A percentile compares a stretch with the other conserved stretches of the same genome.
Conservation (phyloP, 2,329 filamentous ascomycete species). For the Coniochaeta prunicola region DNA sequence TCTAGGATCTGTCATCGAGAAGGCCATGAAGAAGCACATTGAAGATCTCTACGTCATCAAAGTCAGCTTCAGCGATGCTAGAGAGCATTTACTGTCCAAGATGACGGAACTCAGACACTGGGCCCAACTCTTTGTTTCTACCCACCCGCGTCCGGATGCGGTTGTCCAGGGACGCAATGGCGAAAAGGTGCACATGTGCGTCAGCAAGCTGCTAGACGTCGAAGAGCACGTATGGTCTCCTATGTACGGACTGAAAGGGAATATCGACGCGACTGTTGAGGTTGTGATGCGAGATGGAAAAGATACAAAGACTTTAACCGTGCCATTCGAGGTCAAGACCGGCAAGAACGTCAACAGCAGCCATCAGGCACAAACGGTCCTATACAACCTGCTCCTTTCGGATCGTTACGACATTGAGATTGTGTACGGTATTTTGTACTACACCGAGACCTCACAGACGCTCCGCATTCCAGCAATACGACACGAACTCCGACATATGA, state of each 20-base stretch:
- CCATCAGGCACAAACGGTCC: constrained; percentile 86
- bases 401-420: constrained; percentile 94
- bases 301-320: constrained; percentile 63
- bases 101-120: constrained; percentile 75
- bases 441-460: constrained; percentile 84
- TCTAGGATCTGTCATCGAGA: constrained; percentile 59
- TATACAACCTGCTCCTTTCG: constrained; percentile 87
- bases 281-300: constrained; percentile 68
- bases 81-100: constrained; percentile 75
- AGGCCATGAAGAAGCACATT: constrained; percentile 66
- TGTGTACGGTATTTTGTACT: constrained; percentile 85
- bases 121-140: constrained; percentile 74
- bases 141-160: constrained; percentile 57
- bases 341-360: constrained; percentile 75
- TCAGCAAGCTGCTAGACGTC: constrained; percentile 90
- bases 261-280: constrained; percentile 95
- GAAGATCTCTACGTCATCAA: constrained; percentile 88
- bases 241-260: constrained; percentile 94
- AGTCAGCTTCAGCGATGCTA: constrained; percentile 63
- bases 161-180: constrained; percentile 74
- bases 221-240: constrained; percentile 99
- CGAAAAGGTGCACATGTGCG: constrained; percentile 69
- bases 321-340: constrained; percentile 94
- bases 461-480: constrained; percentile 78
- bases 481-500: constrained; percentile 89